A percentile compares a stretch with the other conserved stretches of the same genome.
phyloP scores from a whole-genome alignment of 371 early-diverging fungal genomes.

The Mucor racemosus region DNA sequence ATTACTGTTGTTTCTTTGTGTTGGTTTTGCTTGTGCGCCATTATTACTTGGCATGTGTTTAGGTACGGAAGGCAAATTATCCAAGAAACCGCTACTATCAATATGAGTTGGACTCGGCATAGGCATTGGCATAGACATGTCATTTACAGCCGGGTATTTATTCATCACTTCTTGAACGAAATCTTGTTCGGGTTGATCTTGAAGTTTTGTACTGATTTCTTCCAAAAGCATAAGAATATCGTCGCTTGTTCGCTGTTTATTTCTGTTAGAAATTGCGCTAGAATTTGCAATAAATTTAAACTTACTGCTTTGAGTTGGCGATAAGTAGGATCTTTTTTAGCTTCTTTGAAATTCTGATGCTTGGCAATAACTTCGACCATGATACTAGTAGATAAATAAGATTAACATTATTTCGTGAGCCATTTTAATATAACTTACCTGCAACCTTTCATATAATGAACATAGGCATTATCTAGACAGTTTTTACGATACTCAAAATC shows the following conservation, averaged over 20 bases:
- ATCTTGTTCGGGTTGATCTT: background rate
- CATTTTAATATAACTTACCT: constrained; percentile 14
- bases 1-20: background rate
- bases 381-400: constrained; percentile 41
- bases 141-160: constrained; percentile 12
- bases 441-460: constrained; percentile 33
- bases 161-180: constrained; percentile 12
- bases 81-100: constrained; percentile 2
- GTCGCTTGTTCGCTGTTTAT: constrained; percentile 35
- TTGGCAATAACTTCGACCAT: constrained; percentile 56
- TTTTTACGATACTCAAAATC: constrained; percentile 16
- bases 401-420: background rate
- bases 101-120: background rate
- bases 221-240: constrained; percentile 34
- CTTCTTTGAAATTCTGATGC: constrained; percentile 48
- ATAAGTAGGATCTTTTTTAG: constrained; percentile 46
- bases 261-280: background rate
- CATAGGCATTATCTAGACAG: constrained; percentile 20
- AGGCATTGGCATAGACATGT: background rate
- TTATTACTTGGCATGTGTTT: constrained; percentile 19
- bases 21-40: background rate
- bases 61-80: constrained; percentile 23
- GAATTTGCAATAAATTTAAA: background rate
- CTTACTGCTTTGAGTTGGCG: constrained; percentile 49
- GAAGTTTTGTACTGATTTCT: constrained; percentile 9